Base-by-base conservation (phyloP, 371 early-diverging fungal genomes). In the Chytridiales sp. region DNA sequence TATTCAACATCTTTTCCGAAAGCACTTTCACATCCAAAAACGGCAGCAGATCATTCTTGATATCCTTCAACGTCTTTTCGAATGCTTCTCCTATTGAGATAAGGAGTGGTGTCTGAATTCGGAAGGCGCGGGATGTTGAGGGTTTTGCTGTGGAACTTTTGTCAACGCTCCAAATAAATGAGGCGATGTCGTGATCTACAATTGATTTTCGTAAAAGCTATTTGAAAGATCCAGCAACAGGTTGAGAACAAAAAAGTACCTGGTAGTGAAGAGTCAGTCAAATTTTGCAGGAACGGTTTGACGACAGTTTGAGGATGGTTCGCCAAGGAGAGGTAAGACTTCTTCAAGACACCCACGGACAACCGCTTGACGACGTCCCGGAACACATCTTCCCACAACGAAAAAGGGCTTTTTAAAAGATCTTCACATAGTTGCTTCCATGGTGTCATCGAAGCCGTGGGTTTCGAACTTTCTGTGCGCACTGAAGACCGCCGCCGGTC, bases 351-450 rank as follows among this genome's bases (percentile, higher is more conserved):
- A 8, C 42, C 38, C 39, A 51, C 32, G 8, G 67, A 38, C 1
- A 46, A 24, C 9, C 29, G 42, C 13, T 41, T 35, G 59, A 70
- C 63, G 26, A 58, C 48, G 40, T 35, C 21, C 6, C 61, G 56
- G 30, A 59, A 59, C 22, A 70, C n/a, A 22, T 55, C 47, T 9
- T 43, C 55, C 70, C 70, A 70, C 13, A 70, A n/a, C 8, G 67
- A 67, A 44, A 59, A 58, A 6, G 35, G 26, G 29, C 50, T 26
- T 5, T 32, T 36, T 19, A 70, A 11, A 13, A 70, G 39, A 30
- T 49, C 38, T 9, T 11, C 32, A 41, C 63, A 59, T 4, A 62
- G 53, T 53, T 52, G 17, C n/a, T 56, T 38, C 30, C 26, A 43
- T n/a, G n/a, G n/a, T n/a, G n/a, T n/a, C n/a, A n/a, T n/a, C n/a